These are phyloP conservation scores for Trichoderma virens DNA, from an alignment of 495 filamentous ascomycete species.

Conservation along the genomic window DNA sequence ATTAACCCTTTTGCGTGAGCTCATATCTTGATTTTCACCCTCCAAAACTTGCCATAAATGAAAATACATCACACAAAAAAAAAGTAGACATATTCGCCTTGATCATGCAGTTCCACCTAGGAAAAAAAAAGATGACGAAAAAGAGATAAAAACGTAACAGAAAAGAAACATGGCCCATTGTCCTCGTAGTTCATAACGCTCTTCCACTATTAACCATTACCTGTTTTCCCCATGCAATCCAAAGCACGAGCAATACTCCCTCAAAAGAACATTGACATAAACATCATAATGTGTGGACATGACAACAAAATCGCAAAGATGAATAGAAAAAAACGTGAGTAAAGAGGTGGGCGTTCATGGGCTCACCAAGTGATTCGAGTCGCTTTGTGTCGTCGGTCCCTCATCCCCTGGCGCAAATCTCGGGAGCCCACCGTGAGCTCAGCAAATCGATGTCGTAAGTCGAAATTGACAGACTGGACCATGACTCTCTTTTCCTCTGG, in stretches of 20 bases:
- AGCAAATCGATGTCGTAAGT: constrained; percentile 40
- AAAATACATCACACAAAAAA: not conserved
- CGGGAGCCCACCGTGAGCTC: constrained; percentile 42
- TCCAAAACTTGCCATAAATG: not conserved
- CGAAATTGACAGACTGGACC: constrained; percentile 47
- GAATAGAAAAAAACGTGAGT: not conserved
- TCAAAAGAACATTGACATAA: no score
- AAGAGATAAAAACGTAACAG: not conserved
- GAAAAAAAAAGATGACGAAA: not conserved
- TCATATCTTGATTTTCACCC: not conserved
- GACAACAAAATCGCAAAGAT: not conserved
- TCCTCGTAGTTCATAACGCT: no score
- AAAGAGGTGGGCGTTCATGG: not conserved
- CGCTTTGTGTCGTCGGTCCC: constrained; percentile 33
- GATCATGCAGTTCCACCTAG: not conserved
- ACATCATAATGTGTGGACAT: no score
- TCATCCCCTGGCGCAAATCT: constrained; percentile 37
- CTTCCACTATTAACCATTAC: no score
- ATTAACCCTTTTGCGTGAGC: not conserved
- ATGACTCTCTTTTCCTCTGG: constrained; percentile 45
- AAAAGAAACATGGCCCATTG: not conserved
- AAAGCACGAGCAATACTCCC: no score
- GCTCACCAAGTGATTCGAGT: constrained; percentile 39
- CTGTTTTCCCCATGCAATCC: no score
- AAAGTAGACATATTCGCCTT: not conserved